Evolutionary conservation across 192 early-diverging fungal genomes (phyloP), one percentile per base, ranked within the genome.

Genomic region (Backusella parvicylindrica): DNA sequence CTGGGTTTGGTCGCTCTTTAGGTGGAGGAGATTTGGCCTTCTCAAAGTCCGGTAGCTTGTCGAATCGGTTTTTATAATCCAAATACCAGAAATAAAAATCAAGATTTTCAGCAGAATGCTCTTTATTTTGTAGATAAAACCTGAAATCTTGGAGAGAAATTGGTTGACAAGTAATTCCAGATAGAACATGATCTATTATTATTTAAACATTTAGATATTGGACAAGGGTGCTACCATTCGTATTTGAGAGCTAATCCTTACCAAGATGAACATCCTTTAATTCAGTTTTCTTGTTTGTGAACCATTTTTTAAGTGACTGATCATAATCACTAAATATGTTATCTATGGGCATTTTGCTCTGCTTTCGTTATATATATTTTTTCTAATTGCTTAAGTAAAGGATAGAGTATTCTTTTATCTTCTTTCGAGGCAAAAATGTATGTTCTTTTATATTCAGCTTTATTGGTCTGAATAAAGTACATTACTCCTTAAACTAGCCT

Each of bases 41-140:
- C 32, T 69, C 56, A 0, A 38, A 36, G 9, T 69, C 50, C 6
- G 77, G 36, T 40, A 78, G 30, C 1, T 74, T 28, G 15, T 49
- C 68, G 37, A 73, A 78, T 31, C 73, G 47, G 33, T 47, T 41
- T 21, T 49, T 43, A 60, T 78, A 78, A 23, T 67, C 72, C 23
- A 67, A 33, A 28, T 71, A 76, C 75, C 75, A 79, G 40, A 66
- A 69, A 38, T 79, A 70, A 66, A 79, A 79, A 6, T 75, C 66
- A 11, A 79, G 37, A 28, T 79, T 79, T 50, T 79, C 78, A 9
- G 69, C 49, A 6, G 78, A 70, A 66, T 75, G 78, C 18, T 79
- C 78, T 49, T 71, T 74, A n/a, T 75, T 56, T 75, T 41, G 31
- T 5, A 79, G 41, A 32, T 49, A 79, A 30, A 35, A 64, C 16